These are phyloP conservation scores for Fusarium chaquense DNA, from an alignment of 2,329 filamentous ascomycete genomes.

Conservation along the genomic window DNA sequence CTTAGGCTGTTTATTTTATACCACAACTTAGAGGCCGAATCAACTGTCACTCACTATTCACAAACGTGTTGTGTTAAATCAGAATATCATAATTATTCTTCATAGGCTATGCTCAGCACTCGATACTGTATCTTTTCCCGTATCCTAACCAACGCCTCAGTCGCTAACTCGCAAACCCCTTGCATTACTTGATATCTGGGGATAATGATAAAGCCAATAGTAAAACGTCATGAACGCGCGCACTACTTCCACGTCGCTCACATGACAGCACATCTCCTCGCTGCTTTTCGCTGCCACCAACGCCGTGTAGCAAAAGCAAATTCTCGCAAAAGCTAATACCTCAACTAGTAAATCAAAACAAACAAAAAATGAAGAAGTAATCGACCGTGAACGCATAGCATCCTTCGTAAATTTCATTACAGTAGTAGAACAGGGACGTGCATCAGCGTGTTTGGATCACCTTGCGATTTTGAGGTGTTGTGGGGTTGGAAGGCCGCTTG, in stretches of 20 bases:
- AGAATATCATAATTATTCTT: conserved; percentile 11
- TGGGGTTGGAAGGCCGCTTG: conserved; percentile 25
- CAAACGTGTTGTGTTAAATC: not conserved
- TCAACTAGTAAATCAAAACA: conserved; percentile 1
- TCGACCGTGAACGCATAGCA: conserved; percentile 29
- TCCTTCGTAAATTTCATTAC: conserved; percentile 43
- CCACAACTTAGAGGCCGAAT: too few species aligned
- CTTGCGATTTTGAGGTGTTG: not conserved
- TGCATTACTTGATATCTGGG: conserved; percentile 24
- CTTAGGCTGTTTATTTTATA: too few species aligned
- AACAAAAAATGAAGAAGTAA: conserved; percentile 7
- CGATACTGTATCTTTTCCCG: conserved; percentile 26
- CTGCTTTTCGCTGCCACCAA: conserved; percentile 42
- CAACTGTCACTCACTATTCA: too few species aligned
- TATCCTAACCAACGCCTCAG: conserved; percentile 40
- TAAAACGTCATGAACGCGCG: conserved; percentile 9
- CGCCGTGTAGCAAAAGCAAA: conserved; percentile 36
- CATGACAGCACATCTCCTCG: conserved; percentile 22
- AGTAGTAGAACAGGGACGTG: conserved; percentile 25
- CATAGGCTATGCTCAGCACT: conserved; percentile 24
- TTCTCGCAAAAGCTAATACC: conserved; percentile 14
- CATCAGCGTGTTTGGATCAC: conserved; percentile 21
- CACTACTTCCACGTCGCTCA: conserved; percentile 8
- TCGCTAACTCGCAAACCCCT: conserved; percentile 30
- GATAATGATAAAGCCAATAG: conserved; percentile 10